Conservation (phyloP, 306 rosid genomes). For the Rosa chinensis region DNA sequence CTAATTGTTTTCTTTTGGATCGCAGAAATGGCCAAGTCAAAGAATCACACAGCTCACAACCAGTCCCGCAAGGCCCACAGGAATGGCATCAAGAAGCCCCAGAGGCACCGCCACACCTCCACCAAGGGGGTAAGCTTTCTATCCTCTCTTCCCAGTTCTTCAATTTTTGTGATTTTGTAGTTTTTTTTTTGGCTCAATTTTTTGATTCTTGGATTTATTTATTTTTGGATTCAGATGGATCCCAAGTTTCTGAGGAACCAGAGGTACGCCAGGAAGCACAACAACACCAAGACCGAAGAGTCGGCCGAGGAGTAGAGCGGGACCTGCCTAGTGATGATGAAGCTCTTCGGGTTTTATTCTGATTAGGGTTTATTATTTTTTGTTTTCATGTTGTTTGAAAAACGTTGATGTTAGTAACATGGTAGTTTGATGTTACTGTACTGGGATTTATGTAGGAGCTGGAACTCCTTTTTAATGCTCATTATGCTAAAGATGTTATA, state of each 20-base stretch:
- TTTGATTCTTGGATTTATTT: not conserved
- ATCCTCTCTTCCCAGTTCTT: not conserved
- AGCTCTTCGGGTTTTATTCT: slow-evolving; percentile 22
- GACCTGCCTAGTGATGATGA: not conserved
- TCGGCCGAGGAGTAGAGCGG: slow-evolving; percentile 56
- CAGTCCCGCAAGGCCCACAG: slow-evolving; percentile 97
- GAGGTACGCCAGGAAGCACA: slow-evolving; percentile 99
- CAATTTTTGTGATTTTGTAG: not conserved
- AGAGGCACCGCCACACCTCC: slow-evolving; percentile 92
- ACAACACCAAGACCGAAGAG: slow-evolving; percentile 58
- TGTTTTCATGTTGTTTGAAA: not conserved
- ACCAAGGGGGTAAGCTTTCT: slow-evolving; percentile 77
- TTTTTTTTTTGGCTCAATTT: not conserved
- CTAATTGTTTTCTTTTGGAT: not conserved
- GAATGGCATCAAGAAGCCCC: slow-evolving; percentile 96
- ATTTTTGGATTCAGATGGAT: slow-evolving; percentile 62
- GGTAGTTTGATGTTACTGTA: slow-evolving; percentile 21
- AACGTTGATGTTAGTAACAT: slow-evolving; percentile 14
- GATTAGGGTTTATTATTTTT: not conserved
- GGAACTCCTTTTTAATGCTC: not conserved
- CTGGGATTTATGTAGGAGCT: slow-evolving; percentile 20
- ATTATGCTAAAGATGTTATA: not conserved
- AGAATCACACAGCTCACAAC: slow-evolving; percentile 99
- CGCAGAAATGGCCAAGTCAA: slow-evolving; percentile 97
- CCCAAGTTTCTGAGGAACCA: slow-evolving; percentile 99